Evolutionary conservation across 805 yeast genomes (phyloP).

Genomic region (Myxozyma sirexii): DNA sequence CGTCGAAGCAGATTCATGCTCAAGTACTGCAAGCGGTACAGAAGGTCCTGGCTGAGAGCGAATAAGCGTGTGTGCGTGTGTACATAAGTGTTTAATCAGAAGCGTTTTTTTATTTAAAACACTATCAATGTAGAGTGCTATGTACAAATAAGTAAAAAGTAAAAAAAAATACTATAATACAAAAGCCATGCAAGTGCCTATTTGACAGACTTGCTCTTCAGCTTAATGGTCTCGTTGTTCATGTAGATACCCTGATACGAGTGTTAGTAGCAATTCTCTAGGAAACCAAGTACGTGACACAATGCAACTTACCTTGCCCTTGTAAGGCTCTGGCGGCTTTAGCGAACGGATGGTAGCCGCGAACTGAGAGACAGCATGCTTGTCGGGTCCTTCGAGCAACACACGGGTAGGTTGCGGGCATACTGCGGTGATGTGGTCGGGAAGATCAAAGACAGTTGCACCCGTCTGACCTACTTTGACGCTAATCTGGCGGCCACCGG

Average conservation of each 20-base stretch:
- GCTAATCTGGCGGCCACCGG: slow-evolving; percentile 59
- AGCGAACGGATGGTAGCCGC: slow-evolving; percentile 85
- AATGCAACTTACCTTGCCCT: slow-evolving; percentile 63
- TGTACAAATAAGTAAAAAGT: not conserved
- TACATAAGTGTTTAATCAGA: not conserved
- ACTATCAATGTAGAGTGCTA: not conserved
- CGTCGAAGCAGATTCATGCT: slow-evolving; percentile 40
- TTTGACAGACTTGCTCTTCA: slow-evolving; percentile 93
- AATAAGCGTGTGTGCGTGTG: not conserved
- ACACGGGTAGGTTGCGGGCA: slow-evolving; percentile 86
- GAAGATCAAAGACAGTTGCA: slow-evolving; percentile 74
- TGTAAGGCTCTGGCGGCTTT: slow-evolving; percentile 97
- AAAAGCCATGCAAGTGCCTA: slow-evolving; percentile 42
- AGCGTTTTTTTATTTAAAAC: too few species aligned
- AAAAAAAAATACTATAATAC: slow-evolving; percentile 7
- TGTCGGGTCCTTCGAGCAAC: slow-evolving; percentile 82
- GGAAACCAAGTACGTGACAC: not conserved
- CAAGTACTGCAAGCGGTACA: slow-evolving; percentile 30
- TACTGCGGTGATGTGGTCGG: slow-evolving; percentile 70
- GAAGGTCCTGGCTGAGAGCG: slow-evolving; percentile 24
- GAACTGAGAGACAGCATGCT: slow-evolving; percentile 81
- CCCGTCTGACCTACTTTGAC: slow-evolving; percentile 88
- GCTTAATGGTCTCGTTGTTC: slow-evolving; percentile 84
- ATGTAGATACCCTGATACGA: slow-evolving; percentile 71
- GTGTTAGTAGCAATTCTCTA: not conserved